Evolutionary conservation across 176 grass and related monocot species (phyloP).

Genomic region (Leersia perrieri): DNA sequence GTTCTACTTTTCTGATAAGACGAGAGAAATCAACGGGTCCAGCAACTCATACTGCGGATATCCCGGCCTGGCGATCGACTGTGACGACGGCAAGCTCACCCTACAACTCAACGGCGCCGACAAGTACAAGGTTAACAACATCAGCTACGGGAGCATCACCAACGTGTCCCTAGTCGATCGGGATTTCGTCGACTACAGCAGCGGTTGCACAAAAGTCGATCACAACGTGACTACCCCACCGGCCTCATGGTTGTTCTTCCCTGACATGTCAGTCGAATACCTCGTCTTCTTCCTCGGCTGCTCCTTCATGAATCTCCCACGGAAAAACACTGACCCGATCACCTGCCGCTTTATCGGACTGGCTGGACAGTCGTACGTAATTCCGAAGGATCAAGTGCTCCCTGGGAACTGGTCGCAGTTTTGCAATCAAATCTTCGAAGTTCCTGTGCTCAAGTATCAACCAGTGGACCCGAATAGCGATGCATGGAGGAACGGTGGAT

Average conservation of each 20-base stretch:
- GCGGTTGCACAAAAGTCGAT: background rate
- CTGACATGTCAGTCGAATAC: background rate
- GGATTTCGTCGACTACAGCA: rapidly evolving
- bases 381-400: background rate
- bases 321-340: rapidly evolving
- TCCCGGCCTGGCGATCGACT: background rate
- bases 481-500: background rate
- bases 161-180: background rate
- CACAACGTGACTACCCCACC: background rate
- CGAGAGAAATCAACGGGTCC: background rate
- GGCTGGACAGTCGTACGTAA: background rate
- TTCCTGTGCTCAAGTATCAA: background rate
- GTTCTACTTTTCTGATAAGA: background rate
- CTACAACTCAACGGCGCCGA: background rate
- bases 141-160: background rate
- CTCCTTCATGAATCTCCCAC: rapidly evolving
- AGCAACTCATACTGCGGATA: conserved; percentile 12
- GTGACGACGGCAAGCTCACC: background rate
- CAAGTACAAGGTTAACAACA: background rate
- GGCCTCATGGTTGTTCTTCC: background rate
- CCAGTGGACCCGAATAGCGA: rapidly evolving
- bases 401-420: rapidly evolving
- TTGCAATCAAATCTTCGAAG: rapidly evolving
- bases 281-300: conserved; percentile 1
- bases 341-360: background rate